Evolutionary conservation across 345 rosid species (phyloP), one percentile per base, ranked within the genome.

Genomic region (Conringia planisiliqua): DNA sequence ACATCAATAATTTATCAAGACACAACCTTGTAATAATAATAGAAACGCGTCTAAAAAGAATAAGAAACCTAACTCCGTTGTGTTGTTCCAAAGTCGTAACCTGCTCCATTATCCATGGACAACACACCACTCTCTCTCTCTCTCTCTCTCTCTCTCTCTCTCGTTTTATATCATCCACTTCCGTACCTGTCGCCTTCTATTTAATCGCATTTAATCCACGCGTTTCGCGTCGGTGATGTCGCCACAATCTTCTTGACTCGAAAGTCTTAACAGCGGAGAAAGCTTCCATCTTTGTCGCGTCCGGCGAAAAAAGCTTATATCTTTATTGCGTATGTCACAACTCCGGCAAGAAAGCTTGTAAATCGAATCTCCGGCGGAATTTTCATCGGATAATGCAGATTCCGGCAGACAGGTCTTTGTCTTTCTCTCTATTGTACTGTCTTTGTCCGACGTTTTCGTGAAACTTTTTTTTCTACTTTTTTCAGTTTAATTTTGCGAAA

Each of bases 131-230:
- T 7, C 47, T 4, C 44, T 3, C 9, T 35, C 47, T 27, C 26
- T 36, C 55, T 50, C 69, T 16, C 22, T n/a, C 78, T 7, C 47
- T 4, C 44, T 3, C 9, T 44, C n/a, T 62, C 22, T 44, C 29
- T 30, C 33, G 39, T n/a, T 61, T 59, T 42, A 43, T 67, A 38
- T 81, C 52, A 40, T 30, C 77, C 69, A 65, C 72, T 71, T 72
- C 65, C 63, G 88, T 79, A 83, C 86, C 79, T 80, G 67, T 78
- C 80, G 44, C 75, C 43, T 69, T 60, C 33, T 63, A 74, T 77
- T 80, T 17, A 79, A 83, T 71, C 72, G 50, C 59, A 84, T 81
- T 84, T 82, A 73, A 81, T 63, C 63, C 29, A 75, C 74, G 67
- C 82, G 60, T 78, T 82, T 85, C 79, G 72, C 71, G 62, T 48